Percentiles rank a stretch among this genome's conserved stretches.
phyloP scores from a whole-genome alignment of 2,329 filamentous ascomycete species.

The Pestalotiopsis sp. region DNA sequence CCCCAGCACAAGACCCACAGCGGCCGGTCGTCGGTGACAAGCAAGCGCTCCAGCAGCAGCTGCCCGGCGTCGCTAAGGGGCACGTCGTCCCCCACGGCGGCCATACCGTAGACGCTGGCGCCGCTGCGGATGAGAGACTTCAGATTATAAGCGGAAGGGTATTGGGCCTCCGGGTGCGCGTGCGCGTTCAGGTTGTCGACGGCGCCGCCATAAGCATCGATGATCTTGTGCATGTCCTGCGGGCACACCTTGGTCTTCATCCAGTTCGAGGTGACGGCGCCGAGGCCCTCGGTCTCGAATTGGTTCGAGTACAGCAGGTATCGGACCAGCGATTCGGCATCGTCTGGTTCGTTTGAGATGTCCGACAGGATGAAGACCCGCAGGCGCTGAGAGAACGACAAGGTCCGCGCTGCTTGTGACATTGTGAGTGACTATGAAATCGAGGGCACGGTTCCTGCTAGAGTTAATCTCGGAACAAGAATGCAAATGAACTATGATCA shows the following conservation, averaged over 20 bases:
- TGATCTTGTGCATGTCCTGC: constrained; percentile 42
- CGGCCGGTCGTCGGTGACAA: constrained; percentile 32
- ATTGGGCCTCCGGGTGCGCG: constrained; percentile 41
- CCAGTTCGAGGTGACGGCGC: constrained; percentile 45
- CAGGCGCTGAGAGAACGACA: constrained; percentile 15
- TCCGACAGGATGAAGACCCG: constrained; percentile 35
- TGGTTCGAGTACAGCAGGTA: constrained; percentile 38
- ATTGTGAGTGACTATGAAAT: not conserved
- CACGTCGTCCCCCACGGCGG: constrained; percentile 30
- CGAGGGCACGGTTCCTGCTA: not conserved
- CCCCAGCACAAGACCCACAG: constrained; percentile 56
- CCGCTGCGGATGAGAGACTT: constrained; percentile 36
- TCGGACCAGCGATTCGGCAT: constrained; percentile 34
- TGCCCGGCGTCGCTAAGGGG: constrained; percentile 39
- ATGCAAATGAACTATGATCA: not conserved
- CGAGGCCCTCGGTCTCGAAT: constrained; percentile 32
- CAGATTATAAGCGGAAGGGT: constrained; percentile 38
- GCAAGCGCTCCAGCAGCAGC: constrained; percentile 37
- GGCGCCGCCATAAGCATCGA: constrained; percentile 43
- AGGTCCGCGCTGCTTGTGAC: not conserved
- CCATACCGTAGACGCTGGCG: constrained; percentile 35
- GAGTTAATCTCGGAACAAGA: not conserved
- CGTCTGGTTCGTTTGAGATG: constrained; percentile 38
- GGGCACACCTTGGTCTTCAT: constrained; percentile 39
- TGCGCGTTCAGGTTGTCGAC: constrained; percentile 49